Conservation (phyloP, 2,329 filamentous ascomycete species). For the Penicillium sumatraense region DNA sequence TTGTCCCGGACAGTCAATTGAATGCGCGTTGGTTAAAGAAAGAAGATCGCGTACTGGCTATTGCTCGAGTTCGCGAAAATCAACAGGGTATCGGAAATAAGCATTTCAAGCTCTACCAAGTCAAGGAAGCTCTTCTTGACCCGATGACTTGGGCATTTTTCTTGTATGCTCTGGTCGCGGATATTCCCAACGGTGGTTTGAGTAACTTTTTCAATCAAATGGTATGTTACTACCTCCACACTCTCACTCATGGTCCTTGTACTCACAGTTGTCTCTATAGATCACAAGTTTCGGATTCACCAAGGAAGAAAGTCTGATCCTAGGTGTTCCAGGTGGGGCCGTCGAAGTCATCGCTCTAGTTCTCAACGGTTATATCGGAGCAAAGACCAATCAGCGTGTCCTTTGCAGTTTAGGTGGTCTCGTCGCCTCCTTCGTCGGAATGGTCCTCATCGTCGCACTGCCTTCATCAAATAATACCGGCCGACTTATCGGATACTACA, state of each 20-base stretch:
- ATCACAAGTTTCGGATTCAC: constrained; percentile 70
- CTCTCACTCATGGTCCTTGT: neutral
- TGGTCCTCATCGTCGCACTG: constrained; percentile 67
- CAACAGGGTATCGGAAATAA: constrained; percentile 75
- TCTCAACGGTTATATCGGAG: constrained; percentile 60
- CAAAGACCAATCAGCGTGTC: constrained; percentile 61
- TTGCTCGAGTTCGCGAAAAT: constrained; percentile 74
- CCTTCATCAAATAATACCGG: constrained; percentile 62
- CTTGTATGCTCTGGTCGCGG: constrained; percentile 59
- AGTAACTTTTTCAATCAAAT: constrained; percentile 66
- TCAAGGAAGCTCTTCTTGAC: constrained; percentile 62
- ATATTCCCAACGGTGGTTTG: constrained; percentile 65
- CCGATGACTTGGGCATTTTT: constrained; percentile 66
- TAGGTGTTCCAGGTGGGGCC: constrained; percentile 68
- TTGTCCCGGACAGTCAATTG: constrained; percentile 64
- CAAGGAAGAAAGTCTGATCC: constrained; percentile 64
- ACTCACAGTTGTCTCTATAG: constrained; percentile 16
- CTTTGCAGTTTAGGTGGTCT: constrained; percentile 60
- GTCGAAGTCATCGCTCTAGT: constrained; percentile 66
- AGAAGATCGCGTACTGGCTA: constrained; percentile 68
- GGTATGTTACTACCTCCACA: constrained; percentile 28
- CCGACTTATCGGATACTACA: constrained; percentile 67
- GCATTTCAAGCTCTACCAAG: constrained; percentile 70
- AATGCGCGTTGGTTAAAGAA: constrained; percentile 67
- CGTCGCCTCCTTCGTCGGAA: constrained; percentile 60